These are phyloP conservation scores for Podospora bellae-mahoneyi DNA, from an alignment of 495 filamentous ascomycete species.

Conservation along the genomic window DNA sequence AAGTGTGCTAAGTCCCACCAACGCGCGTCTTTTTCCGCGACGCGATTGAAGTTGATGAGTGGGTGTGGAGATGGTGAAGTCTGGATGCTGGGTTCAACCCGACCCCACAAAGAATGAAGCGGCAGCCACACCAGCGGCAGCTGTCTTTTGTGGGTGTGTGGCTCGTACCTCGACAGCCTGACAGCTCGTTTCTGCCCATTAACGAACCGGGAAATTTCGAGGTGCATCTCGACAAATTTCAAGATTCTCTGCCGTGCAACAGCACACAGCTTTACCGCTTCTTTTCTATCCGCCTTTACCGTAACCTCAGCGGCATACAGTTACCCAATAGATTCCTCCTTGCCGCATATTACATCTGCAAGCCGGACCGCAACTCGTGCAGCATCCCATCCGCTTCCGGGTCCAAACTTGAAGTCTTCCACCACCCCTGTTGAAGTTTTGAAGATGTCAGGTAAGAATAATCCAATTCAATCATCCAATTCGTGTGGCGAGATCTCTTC, in stretches of 20 bases:
- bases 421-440: not conserved
- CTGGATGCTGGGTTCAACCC: not conserved
- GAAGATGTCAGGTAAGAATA: conserved; percentile 17
- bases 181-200: not conserved
- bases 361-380: conserved; percentile 2
- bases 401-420: not conserved
- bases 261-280: conserved; percentile 7
- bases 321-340: conserved; percentile 7
- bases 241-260: not conserved
- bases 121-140: not conserved
- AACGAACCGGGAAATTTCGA: conserved; percentile 1
- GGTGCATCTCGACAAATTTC: not conserved
- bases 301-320: conserved; percentile 1
- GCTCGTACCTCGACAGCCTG: not conserved
- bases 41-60: not conserved
- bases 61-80: not conserved
- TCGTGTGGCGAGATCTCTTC: not conserved
- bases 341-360: not conserved
- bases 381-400: not conserved
- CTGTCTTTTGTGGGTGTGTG: not conserved
- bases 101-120: not conserved
- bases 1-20: not conserved
- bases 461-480: conserved; percentile 22
- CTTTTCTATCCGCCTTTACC: conserved; percentile 2
- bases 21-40: not conserved